Evolutionary conservation across 345 rosid species (phyloP), one percentile per base, ranked within the genome.

Genomic region (Hibiscus trionum): DNA sequence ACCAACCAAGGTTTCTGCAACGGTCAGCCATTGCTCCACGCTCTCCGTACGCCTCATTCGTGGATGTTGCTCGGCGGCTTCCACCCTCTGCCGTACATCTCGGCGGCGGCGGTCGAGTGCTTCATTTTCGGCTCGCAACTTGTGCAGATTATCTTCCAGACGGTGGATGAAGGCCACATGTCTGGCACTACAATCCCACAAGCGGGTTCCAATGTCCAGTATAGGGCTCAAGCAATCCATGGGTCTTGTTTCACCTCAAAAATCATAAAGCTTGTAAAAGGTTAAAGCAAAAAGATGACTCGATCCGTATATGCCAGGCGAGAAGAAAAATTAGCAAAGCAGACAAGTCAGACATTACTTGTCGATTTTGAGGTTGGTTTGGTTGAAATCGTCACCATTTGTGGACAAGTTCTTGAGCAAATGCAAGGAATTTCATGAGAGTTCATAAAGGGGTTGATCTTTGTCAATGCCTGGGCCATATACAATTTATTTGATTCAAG

Each of bases 181-280:
- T 15, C 17, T 10, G 50, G 50, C 39, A 63, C 47, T 17, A 27
- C 27, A 63, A 9, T 39, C 16, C 4, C 9, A 64, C 27, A 64
- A 39, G 31, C 69, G 31, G 21, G 16, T 42, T 11, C 35, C 53
- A 12, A 44, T 17, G 16, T 59, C 44, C 66, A 71, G 1, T 15
- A 71, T 39, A 2, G 61, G 16, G 33, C 53, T 33, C 69, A 62
- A 11, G 19, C 47, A 12, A 72, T 61, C 75, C 75, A 72, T 71
- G 66, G 24, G 2, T 12, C 9, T 66, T 63, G 9, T 9, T 35
- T 11, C 7, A 63, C n/a, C 49, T 35, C 14, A 63, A 9, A 16
- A 62, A 27, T 16, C 21, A 33, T 3, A 11, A 10, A 12, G 50
- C 50, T 10, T 0, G 39, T 35, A 35, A 35, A 35, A 35, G 39